Base-by-base conservation (phyloP, 2,329 filamentous ascomycete species). In the Pleurostoma richardsiae region DNA sequence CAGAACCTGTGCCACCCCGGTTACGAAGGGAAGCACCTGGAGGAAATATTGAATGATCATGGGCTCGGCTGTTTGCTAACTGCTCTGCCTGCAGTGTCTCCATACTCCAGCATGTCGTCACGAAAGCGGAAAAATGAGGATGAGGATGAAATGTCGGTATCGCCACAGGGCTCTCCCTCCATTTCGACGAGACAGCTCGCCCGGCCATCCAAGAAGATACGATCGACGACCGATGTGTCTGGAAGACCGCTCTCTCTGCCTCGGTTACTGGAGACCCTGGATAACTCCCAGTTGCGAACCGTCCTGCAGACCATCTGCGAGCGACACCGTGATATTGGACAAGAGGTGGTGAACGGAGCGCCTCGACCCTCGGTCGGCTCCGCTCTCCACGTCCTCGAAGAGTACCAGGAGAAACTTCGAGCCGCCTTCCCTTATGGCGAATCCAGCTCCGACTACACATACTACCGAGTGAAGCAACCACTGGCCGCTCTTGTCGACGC, bases 251-350 rank as follows among this genome's bases (percentile, higher is more conserved):
- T 83, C 39, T 59, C 71, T 3, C 70, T 82, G 6, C 73, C 77
- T 48, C 85, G 94, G 59, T 80, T 99, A n/a, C 83, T 99, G 52
- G 92, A 99, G 70, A 97, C 94, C 0, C 81, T 99, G 40, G 89
- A 95, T 60, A 85, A 85, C 50, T 80, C 88, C 49, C 88, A 95
- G 55, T 79, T 99, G 59, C 85, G 92, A 56, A 83, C 82, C 33
- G 84, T 96, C 2, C 78, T 99, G n/a, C 88, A 91, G 64, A 85
- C 87, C 46, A 88, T 99, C 62, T 96, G 91, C 71, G 88, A 95
- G 60, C 83, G 87, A 56, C 90, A 95, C 62, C 90, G 91, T 4
- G 84, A 88, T 54, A 86, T 99, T 52, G 85, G 85, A 45, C 81
- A 88, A 44, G 91, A 97, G 66, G 86, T 99, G 40, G 82, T 90